Conservation (phyloP, 2,329 filamentous ascomycete genomes). For the Xylariaceae sp. region DNA sequence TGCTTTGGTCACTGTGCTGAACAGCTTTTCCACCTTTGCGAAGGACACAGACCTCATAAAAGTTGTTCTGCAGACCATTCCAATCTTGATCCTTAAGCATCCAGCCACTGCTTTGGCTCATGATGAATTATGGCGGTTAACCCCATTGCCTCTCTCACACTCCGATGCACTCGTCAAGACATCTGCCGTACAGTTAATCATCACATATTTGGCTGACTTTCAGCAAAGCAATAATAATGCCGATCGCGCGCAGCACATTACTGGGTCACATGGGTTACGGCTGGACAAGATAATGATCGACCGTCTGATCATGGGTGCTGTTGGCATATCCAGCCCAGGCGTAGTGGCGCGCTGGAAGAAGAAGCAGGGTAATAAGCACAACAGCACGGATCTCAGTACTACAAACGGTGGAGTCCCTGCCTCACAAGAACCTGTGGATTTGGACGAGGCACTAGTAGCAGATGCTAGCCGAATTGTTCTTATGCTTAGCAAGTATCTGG, state of each 20-base stretch:
- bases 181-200: constrained; percentile 75
- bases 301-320: constrained; percentile 54
- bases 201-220: constrained; percentile 81
- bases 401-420: constrained; percentile 16
- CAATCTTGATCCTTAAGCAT: constrained; percentile 70
- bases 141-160: constrained; percentile 74
- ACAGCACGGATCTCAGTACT: constrained; percentile 10
- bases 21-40: constrained; percentile 59
- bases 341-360: constrained; percentile 42
- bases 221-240: constrained; percentile 65
- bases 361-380: constrained; percentile 33
- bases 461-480: constrained; percentile 83
- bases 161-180: constrained; percentile 78
- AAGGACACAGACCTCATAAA: constrained; percentile 76
- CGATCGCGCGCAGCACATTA: constrained; percentile 65
- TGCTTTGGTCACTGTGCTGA: constrained; percentile 60
- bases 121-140: constrained; percentile 71
- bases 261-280: constrained; percentile 73
- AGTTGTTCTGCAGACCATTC: constrained; percentile 72
- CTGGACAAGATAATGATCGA: constrained; percentile 70
- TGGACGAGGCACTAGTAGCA: constrained; percentile 77
- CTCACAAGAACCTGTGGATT: constrained; percentile 29
- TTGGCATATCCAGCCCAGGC: constrained; percentile 48
- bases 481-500: constrained; percentile 73
- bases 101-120: constrained; percentile 69